Evolutionary conservation across 2,329 filamentous ascomycete species (phyloP).

Genomic region (Alternaria postmessia): DNA sequence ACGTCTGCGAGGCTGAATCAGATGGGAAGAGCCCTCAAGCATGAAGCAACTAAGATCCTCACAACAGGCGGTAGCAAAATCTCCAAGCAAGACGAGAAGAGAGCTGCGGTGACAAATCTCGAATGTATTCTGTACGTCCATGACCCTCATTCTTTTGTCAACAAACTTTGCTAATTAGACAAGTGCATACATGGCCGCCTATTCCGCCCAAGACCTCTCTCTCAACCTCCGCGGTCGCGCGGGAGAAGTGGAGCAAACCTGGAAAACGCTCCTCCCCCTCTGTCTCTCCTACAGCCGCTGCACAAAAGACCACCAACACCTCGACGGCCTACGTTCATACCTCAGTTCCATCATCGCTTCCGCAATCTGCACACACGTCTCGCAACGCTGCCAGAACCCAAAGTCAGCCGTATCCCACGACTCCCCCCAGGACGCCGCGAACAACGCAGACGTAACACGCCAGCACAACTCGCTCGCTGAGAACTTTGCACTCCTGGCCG

Average conservation of each 20-base stretch:
- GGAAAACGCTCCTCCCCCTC: slow-evolving; percentile 50
- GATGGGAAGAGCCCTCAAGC: slow-evolving; percentile 57
- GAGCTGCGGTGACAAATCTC: slow-evolving; percentile 53
- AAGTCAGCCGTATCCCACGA: slow-evolving; percentile 30
- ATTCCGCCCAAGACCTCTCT: slow-evolving; percentile 43
- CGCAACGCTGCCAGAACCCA: slow-evolving; percentile 33
- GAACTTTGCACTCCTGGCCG: slow-evolving; percentile 39
- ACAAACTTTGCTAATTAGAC: slow-evolving; percentile 22
- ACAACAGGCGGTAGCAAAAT: slow-evolving; percentile 25
- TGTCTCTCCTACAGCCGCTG: slow-evolving; percentile 42
- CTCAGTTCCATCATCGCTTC: slow-evolving; percentile 53
- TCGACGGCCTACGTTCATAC: slow-evolving; percentile 53
- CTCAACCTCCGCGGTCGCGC: slow-evolving; percentile 41
- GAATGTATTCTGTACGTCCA: slow-evolving; percentile 54
- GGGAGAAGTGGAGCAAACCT: slow-evolving; percentile 46
- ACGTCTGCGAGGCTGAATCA: slow-evolving; percentile 52
- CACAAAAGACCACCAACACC: slow-evolving; percentile 45
- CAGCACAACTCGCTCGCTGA: slow-evolving; percentile 31
- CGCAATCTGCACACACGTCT: slow-evolving; percentile 46
- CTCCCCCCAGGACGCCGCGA: slow-evolving; percentile 36
- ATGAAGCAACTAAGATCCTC: slow-evolving; percentile 52
- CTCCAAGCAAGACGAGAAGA: slow-evolving; percentile 47
- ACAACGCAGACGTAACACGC: slow-evolving; percentile 31
- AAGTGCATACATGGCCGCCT: slow-evolving; percentile 52
- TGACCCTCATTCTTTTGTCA: background rate